Percentiles rank a stretch among this genome's conserved stretches.
Evolutionary conservation across 2,329 filamentous ascomycete genomes (phyloP).

Genomic region (Remersonia thermophila): DNA sequence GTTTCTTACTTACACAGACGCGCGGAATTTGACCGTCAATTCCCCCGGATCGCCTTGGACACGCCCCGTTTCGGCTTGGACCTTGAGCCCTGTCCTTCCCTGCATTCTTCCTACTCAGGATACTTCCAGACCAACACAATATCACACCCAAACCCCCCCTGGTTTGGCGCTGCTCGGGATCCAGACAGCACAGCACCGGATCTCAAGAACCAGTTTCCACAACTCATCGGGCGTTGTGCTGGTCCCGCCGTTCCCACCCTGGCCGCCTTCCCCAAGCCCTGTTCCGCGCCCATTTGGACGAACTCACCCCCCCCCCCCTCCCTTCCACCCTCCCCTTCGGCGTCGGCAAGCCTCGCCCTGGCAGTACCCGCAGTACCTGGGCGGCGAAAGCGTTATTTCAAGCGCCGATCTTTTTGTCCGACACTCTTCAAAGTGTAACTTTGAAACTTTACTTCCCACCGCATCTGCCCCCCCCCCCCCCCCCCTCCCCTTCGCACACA

Average conservation of each 20-base stretch:
- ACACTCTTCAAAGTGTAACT: conserved; percentile 37
- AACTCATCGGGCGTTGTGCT: conserved; percentile 7
- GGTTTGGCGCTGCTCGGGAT: conserved; percentile 6
- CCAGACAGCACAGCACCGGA: conserved; percentile 15
- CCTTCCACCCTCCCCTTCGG: conserved; percentile 6
- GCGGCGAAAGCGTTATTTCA: conserved; percentile 34
- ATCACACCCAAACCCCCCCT: conserved; percentile 9
- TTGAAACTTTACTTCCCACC: conserved; percentile 16
- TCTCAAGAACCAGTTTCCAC: conserved; percentile 12
- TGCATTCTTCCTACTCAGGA: conserved; percentile 5
- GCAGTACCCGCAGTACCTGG: conserved; percentile 18
- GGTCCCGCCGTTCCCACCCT: conserved; percentile 10
- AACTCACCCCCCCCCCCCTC: conserved; percentile 8
- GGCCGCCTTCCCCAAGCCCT: conserved; percentile 12
- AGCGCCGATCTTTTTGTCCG: conserved; percentile 41
- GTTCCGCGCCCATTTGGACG: conserved; percentile 5
- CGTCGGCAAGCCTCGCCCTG: conserved; percentile 17
- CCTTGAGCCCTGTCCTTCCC: conserved; percentile 3
- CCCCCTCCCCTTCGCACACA: conserved; percentile 31
- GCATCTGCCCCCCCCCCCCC: conserved; percentile 18
- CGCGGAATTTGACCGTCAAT: conserved; percentile 18
- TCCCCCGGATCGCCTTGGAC: conserved; percentile 16
- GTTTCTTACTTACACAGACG: conserved; percentile 8
- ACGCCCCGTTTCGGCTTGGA: conserved; percentile 10
- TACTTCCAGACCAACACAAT: conserved; percentile 9